These are phyloP conservation scores for Suillus fuscotomentosus DNA, from an alignment of 768 basidiomycete species.

Conservation along the genomic window DNA sequence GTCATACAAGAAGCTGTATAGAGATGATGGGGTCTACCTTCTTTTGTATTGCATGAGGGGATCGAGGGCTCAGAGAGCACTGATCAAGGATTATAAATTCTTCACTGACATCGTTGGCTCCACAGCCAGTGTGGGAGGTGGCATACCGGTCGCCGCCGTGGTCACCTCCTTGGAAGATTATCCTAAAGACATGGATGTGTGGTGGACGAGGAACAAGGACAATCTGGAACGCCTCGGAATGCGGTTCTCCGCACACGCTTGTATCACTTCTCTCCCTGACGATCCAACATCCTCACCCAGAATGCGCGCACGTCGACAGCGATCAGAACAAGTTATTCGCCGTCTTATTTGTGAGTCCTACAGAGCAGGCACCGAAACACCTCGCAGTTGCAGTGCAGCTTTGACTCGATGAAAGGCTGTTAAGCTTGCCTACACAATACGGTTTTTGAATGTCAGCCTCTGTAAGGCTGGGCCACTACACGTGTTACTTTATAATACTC, in stretches of 20 bases:
- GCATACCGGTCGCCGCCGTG: not conserved
- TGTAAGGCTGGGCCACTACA: too few species aligned
- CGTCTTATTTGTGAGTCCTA: not conserved
- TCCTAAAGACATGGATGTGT: conserved; percentile 30
- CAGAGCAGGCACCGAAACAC: not conserved
- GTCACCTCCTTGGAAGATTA: conserved; percentile 18
- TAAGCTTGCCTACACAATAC: not conserved
- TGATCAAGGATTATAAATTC: conserved; percentile 31
- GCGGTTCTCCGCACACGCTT: conserved; percentile 39
- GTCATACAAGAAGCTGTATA: conserved; percentile 28
- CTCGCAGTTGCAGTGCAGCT: not conserved
- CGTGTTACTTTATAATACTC: not conserved
- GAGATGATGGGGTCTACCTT: conserved; percentile 27
- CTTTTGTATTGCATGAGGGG: conserved; percentile 34
- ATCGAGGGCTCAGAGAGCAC: conserved; percentile 20
- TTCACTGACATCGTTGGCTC: conserved; percentile 27
- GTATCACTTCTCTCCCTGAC: conserved; percentile 33
- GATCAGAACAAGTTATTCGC: not conserved
- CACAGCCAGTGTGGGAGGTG: not conserved
- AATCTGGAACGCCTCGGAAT: conserved; percentile 33
- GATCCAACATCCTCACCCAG: not conserved
- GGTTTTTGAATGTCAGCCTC: not conserved
- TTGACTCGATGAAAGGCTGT: not conserved
- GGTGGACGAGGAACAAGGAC: conserved; percentile 37
- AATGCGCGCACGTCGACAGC: not conserved